phyloP scores from a whole-genome alignment of 2,329 filamentous ascomycete species.

The Penicillium sp. region DNA sequence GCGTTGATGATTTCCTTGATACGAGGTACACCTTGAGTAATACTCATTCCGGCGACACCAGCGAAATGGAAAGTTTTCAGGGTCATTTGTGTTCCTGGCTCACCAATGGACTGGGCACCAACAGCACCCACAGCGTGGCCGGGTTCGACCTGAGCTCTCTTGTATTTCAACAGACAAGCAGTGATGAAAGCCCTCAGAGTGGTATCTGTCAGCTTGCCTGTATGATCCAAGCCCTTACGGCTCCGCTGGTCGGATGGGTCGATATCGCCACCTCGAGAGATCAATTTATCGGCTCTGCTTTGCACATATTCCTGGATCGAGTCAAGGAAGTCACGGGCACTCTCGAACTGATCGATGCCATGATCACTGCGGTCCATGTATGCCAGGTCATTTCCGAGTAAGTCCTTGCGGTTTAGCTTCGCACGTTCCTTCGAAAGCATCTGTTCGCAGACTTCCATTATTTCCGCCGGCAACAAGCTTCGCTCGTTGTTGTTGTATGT shows the following conservation, averaged over 20 bases:
- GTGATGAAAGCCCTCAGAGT: conserved; percentile 75
- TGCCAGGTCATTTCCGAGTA: conserved; percentile 60
- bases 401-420: conserved; percentile 60
- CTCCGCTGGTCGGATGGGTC: conserved; percentile 30
- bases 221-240: conserved; percentile 57
- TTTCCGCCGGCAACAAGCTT: conserved; percentile 70
- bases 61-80: conserved; percentile 99
- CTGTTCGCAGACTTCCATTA: conserved; percentile 64
- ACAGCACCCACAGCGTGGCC: conserved; percentile 95
- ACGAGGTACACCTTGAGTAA: conserved; percentile 97
- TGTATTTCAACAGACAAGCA: conserved; percentile 84
- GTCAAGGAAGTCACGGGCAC: conserved; percentile 75
- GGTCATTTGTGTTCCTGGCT: conserved; percentile 98
- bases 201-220: conserved; percentile 75
- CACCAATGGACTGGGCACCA: conserved; percentile 95
- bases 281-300: conserved; percentile 61
- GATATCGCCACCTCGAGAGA: conserved; percentile 33
- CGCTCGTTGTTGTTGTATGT: conserved; percentile 77
- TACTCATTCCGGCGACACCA: conserved; percentile 98
- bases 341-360: conserved; percentile 73
- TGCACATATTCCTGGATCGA: conserved; percentile 72
- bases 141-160: conserved; percentile 85
- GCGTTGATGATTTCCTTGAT: conserved; percentile 99
- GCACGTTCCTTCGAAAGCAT: conserved; percentile 66
- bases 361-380: conserved; percentile 70